Evolutionary conservation across 768 basidiomycete species (phyloP), one percentile per base, ranked within the genome.

Genomic region (Tephrocybe sp.): DNA sequence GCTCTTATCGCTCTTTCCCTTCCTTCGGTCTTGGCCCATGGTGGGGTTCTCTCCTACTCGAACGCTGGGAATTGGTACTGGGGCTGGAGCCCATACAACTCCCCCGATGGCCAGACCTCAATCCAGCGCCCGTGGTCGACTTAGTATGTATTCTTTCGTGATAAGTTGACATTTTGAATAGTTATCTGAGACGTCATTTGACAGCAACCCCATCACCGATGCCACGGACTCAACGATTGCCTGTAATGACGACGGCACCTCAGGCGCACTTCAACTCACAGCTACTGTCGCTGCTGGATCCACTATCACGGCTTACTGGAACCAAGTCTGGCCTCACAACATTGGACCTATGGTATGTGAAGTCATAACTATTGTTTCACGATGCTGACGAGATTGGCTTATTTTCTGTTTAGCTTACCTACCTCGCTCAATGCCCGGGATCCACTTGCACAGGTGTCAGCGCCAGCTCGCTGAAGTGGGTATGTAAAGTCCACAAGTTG

Each of bases 361-460:
- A 6, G 10, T 32, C 36, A 21, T 1, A 2, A 11, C 26, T 36
- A 38, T 23, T 39, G 20, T 20, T 21, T 17, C 7, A 6, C 8
- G 12, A n/a, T 20, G n/a, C 21, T 43, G 8, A 51, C n/a, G 14
- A 24, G 36, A 30, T n/a, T n/a, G n/a, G n/a, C n/a, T n/a, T n/a
- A n/a, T 26, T 26, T 5, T 11, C 7, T 26, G 3, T 42, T 12
- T 58, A 77, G 76, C 58, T 75, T 38, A 72, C 69, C 2, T 76
- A 76, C 62, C 65, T 76, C n/a, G 75, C 73, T 11, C 66, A 73
- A 68, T 77, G 76, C 59, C 72, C 73, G 4, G 72, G 73, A 15
- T 62, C 65, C 14, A 68, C 67, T 24, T 78, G 76, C 62, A 72
- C 70, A 4, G 68, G 69, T 12, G 73, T 72, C 12, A 71, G 66